phyloP scores from a whole-genome alignment of 345 rosid genomes.

The Cardamine chenopodiifolia region DNA sequence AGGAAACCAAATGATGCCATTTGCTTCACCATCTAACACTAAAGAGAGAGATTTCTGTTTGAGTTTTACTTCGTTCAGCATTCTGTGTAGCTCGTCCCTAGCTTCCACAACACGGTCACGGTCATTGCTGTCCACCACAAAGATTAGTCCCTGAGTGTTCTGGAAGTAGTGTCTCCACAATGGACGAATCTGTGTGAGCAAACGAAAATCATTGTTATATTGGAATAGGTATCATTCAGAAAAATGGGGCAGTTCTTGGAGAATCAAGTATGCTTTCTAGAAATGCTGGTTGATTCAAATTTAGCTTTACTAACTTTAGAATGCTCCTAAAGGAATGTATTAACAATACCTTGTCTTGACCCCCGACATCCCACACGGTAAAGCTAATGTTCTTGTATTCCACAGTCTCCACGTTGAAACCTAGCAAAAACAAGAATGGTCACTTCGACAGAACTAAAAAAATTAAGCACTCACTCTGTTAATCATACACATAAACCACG shows the following conservation, averaged over 20 bases:
- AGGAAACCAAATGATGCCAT: not conserved
- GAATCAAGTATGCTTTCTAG: not conserved
- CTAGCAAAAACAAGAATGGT: constrained; percentile 33
- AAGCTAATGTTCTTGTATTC: constrained; percentile 81
- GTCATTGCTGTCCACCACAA: constrained; percentile 77
- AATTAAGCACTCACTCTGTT: not conserved
- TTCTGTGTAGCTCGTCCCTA: constrained; percentile 73
- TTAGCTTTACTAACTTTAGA: constrained; percentile 1
- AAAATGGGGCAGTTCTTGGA: not conserved
- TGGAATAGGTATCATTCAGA: not conserved
- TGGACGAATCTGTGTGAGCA: constrained; percentile 58
- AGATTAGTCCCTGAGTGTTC: constrained; percentile 76
- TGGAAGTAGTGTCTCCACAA: constrained; percentile 83
- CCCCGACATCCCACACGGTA: constrained; percentile 83
- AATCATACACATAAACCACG: not conserved
- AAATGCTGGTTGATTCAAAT: not conserved
- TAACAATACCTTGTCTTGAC: constrained; percentile 68
- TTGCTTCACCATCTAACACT: not conserved
- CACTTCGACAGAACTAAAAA: not conserved
- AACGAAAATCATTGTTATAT: not conserved
- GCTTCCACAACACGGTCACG: constrained; percentile 80
- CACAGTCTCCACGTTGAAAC: constrained; percentile 78
- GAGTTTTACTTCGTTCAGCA: constrained; percentile 64
- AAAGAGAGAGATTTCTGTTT: not conserved
- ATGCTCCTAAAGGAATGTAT: not conserved